Evolutionary conservation across 495 filamentous ascomycete genomes (phyloP).

Genomic region (Penicillium lagena): DNA sequence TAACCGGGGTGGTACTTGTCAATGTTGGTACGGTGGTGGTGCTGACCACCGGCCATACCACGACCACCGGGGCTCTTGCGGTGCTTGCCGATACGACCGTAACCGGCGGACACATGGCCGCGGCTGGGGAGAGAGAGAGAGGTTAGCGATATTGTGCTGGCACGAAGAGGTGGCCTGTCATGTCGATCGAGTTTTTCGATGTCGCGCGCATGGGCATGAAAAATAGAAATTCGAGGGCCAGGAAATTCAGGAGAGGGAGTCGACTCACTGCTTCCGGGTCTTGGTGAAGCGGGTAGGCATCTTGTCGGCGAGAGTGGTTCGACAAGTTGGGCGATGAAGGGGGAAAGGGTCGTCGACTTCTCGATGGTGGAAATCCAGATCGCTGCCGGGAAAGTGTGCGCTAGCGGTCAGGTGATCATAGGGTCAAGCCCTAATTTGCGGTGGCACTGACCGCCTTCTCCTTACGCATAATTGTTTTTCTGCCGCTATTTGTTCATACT

Average conservation of each 20-base stretch:
- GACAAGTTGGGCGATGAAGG: slow-evolving; percentile 43
- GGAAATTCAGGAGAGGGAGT: slow-evolving; percentile 12
- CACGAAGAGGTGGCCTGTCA: slow-evolving; percentile 5
- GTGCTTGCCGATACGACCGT: slow-evolving; percentile 91
- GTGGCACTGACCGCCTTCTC: too few relatives aligned
- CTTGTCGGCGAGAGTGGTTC: slow-evolving; percentile 41
- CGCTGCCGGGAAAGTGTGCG: slow-evolving; percentile 34
- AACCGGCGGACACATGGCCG: slow-evolving; percentile 90
- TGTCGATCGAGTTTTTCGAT: slow-evolving; percentile 5
- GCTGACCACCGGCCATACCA: slow-evolving; percentile 90
- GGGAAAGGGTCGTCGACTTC: slow-evolving; percentile 28
- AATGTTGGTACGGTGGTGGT: slow-evolving; percentile 92
- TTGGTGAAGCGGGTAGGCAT: slow-evolving; percentile 82
- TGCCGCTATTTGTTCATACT: neutral
- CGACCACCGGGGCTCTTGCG: slow-evolving; percentile 90
- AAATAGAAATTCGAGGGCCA: slow-evolving; percentile 7
- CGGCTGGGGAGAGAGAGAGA: slow-evolving; percentile 48
- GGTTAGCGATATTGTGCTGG: slow-evolving; percentile 12
- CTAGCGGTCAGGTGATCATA: slow-evolving; percentile 35
- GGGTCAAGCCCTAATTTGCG: slow-evolving; percentile 22
- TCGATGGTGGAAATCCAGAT: slow-evolving; percentile 39
- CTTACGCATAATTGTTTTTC: neutral
- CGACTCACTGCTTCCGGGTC: slow-evolving; percentile 76
- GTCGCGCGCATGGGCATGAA: slow-evolving; percentile 3
- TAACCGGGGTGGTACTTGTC: slow-evolving; percentile 95